phyloP scores from a whole-genome alignment of 2,329 filamentous ascomycete species.

The Graphilbum ipis-grandicollis region DNA sequence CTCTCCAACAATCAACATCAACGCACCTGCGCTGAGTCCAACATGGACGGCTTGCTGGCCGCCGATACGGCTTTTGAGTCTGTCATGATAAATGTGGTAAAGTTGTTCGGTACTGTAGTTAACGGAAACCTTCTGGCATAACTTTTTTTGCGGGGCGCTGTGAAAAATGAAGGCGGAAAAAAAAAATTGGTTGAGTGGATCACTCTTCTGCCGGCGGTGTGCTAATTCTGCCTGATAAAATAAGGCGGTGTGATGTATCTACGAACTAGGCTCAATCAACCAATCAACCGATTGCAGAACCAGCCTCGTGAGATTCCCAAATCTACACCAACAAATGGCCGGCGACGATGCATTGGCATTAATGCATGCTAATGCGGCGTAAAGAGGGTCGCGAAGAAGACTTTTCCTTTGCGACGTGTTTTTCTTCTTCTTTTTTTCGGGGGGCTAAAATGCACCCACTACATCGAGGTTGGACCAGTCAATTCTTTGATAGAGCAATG shows the following conservation, averaged over 20 bases:
- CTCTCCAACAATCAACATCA: too few species aligned
- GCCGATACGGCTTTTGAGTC: constrained; percentile 5
- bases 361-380: too few species aligned
- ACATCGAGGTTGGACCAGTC: too few species aligned
- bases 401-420: too few species aligned
- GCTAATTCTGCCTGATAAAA: not conserved
- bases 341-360: too few species aligned
- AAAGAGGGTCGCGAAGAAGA: too few species aligned
- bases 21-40: constrained; percentile 8
- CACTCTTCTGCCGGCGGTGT: constrained; percentile 11
- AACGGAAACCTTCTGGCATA: too few species aligned
- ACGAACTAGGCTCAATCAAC: not conserved
- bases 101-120: not conserved
- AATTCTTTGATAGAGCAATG: too few species aligned
- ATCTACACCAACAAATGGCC: too few species aligned
- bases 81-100: constrained; percentile 5
- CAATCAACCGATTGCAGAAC: not conserved
- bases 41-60: constrained; percentile 3
- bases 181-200: constrained; percentile 2
- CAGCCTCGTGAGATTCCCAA: constrained; percentile 1
- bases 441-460: too few species aligned
- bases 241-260: constrained; percentile 6
- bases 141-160: constrained; percentile 2
- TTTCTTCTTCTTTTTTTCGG: too few species aligned
- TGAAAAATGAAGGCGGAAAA: not conserved